Conservation (phyloP, 805 yeast genomes). For the Candida pini region DNA sequence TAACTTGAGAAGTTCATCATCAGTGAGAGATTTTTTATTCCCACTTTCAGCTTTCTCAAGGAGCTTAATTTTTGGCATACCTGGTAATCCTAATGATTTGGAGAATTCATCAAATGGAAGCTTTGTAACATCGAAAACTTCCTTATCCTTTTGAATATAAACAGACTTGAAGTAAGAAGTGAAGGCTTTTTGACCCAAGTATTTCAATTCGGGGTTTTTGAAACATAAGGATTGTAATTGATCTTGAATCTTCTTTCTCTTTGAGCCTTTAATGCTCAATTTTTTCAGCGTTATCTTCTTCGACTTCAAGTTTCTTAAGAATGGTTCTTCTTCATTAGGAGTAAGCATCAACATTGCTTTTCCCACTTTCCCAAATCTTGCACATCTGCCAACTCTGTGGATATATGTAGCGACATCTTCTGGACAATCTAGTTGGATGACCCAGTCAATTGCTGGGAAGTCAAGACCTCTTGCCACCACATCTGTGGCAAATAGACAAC, state of each 20-base stretch:
- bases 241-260: conserved; percentile 66
- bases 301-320: conserved; percentile 55
- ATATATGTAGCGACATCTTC: conserved; percentile 87
- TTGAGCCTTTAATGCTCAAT: conserved; percentile 69
- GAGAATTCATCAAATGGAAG: conserved; percentile 84
- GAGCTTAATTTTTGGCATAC: conserved; percentile 89
- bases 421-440: conserved; percentile 87
- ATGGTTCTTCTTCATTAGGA: conserved; percentile 76
- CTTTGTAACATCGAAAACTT: conserved; percentile 70
- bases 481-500: conserved; percentile 84
- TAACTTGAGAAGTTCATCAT: conserved; percentile 34
- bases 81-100: conserved; percentile 84
- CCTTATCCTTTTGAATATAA: conserved; percentile 81
- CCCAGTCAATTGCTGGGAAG: conserved; percentile 93
- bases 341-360: conserved; percentile 76
- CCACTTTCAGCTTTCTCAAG: conserved; percentile 41
- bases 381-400: conserved; percentile 87
- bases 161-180: conserved; percentile 85
- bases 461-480: conserved; percentile 90
- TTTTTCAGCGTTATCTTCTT: conserved; percentile 66
- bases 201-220: conserved; percentile 86
- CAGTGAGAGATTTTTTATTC: conserved; percentile 22
- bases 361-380: conserved; percentile 81
- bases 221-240: conserved; percentile 89
- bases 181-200: conserved; percentile 93